Evolutionary conservation across 2,329 filamentous ascomycete species (phyloP).

Genomic region (Ophiocordyceps camponoti-floridani): DNA sequence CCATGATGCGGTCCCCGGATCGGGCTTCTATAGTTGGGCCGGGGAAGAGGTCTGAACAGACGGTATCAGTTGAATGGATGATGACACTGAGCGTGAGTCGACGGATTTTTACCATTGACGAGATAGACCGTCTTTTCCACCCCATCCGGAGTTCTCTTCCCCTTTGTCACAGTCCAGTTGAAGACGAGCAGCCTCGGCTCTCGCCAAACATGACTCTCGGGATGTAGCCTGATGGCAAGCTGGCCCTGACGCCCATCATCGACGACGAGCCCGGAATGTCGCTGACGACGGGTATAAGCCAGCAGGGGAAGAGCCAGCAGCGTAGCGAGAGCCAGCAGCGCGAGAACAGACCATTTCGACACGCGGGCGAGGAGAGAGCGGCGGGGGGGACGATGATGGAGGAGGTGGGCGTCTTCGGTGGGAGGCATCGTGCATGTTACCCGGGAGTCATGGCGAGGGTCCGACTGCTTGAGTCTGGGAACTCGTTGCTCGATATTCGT

Average conservation of each 20-base stretch:
- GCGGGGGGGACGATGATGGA: neutral
- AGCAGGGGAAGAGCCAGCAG: constrained; percentile 2
- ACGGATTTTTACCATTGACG: constrained; percentile 6
- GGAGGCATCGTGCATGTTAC: too few relatives aligned
- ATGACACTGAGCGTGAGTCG: constrained; percentile 3
- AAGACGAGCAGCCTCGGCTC: constrained; percentile 4
- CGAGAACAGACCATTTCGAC: constrained; percentile 1
- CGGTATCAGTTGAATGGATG: too few relatives aligned
- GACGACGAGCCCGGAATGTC: neutral
- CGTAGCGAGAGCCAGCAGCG: neutral
- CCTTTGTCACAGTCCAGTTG: constrained; percentile 7
- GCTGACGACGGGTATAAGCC: neutral
- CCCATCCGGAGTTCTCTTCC: constrained; percentile 5
- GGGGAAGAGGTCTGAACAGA: constrained; percentile 34
- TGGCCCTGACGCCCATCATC: neutral
- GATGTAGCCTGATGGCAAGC: constrained; percentile 5
- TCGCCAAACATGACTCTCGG: constrained; percentile 3
- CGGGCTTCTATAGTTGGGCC: constrained; percentile 52
- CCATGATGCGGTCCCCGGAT: constrained; percentile 51
- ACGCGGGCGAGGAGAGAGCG: neutral
- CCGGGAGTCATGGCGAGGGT: too few relatives aligned
- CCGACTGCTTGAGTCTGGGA: too few relatives aligned
- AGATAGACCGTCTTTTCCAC: constrained; percentile 10
- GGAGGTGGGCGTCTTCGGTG: neutral
- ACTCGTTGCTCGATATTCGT: too few relatives aligned